Evolutionary conservation across 805 yeast genomes (phyloP).

Genomic region (Ogataea nonfermentans): DNA sequence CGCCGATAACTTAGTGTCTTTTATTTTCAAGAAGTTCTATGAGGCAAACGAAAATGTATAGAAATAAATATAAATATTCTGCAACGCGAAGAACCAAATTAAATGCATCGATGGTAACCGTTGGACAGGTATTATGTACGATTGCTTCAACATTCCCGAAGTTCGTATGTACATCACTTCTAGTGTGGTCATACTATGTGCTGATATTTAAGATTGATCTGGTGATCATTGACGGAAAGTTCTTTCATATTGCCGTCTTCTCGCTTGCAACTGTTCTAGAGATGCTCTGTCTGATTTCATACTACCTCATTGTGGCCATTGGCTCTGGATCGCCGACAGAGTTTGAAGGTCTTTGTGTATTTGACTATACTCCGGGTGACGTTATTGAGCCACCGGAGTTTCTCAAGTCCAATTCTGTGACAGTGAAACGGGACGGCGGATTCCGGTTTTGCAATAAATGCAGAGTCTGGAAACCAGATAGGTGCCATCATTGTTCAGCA

Average conservation of each 20-base stretch:
- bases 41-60: conserved; percentile 33
- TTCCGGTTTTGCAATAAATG: conserved; percentile 58
- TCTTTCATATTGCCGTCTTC: conserved; percentile 20
- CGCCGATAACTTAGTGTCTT: conserved; percentile 62
- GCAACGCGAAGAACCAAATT: not conserved
- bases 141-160: conserved; percentile 49
- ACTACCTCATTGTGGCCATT: conserved; percentile 46
- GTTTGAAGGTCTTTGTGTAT: conserved; percentile 40
- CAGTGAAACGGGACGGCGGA: conserved; percentile 57
- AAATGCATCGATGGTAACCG: conserved; percentile 7
- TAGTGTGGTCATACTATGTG: conserved; percentile 50
- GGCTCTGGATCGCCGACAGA: conserved; percentile 72
- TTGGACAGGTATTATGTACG: conserved; percentile 32
- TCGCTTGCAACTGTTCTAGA: conserved; percentile 33
- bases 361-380: conserved; percentile 20
- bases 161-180: conserved; percentile 39
- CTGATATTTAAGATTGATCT: conserved; percentile 32
- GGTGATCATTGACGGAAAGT: conserved; percentile 17
- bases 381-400: conserved; percentile 40
- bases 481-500: conserved; percentile 56
- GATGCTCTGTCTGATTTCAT: conserved; percentile 44
- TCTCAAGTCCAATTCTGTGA: conserved; percentile 40
- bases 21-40: conserved; percentile 75
- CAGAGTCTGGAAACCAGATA: conserved; percentile 57
- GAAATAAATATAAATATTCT: not conserved